Percentiles rank a stretch among this genome's conserved stretches.
phyloP scores from a whole-genome alignment of 345 rosid genomes.

The Murraya paniculata region DNA sequence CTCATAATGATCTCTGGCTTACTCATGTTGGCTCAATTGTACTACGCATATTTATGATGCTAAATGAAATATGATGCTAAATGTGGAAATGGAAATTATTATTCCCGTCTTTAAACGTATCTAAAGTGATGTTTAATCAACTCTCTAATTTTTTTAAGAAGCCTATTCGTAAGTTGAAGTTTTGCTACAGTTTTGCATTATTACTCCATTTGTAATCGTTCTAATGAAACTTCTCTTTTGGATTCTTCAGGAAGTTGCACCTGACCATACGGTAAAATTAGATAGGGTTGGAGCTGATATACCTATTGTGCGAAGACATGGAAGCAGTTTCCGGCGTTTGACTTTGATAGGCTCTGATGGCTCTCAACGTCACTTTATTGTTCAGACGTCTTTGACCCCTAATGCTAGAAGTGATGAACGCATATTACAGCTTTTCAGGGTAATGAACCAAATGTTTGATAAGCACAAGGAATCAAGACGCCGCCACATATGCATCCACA shows the following conservation, averaged over 20 bases:
- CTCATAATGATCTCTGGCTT: background rate
- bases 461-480: slow-evolving; percentile 96
- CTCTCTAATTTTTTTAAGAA: background rate
- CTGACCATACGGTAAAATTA: slow-evolving; percentile 89
- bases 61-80: background rate
- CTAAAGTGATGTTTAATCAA: too few relatives aligned
- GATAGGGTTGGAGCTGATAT: slow-evolving; percentile 95
- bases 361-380: slow-evolving; percentile 90
- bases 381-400: slow-evolving; percentile 98
- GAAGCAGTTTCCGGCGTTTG: slow-evolving; percentile 96
- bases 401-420: slow-evolving; percentile 98
- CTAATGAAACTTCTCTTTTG: slow-evolving; percentile 16
- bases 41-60: too few relatives aligned
- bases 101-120: background rate
- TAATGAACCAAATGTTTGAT: slow-evolving; percentile 99
- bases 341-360: slow-evolving; percentile 98
- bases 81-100: background rate
- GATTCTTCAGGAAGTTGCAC: slow-evolving; percentile 76
- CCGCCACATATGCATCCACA: slow-evolving; percentile 84
- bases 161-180: background rate
- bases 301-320: slow-evolving; percentile 97
- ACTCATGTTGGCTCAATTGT: background rate
- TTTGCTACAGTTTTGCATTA: background rate
- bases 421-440: slow-evolving; percentile 94
- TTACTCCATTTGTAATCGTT: background rate